Conservation (phyloP, 164 flowering plant genomes). For the Protea cynaroides region DNA sequence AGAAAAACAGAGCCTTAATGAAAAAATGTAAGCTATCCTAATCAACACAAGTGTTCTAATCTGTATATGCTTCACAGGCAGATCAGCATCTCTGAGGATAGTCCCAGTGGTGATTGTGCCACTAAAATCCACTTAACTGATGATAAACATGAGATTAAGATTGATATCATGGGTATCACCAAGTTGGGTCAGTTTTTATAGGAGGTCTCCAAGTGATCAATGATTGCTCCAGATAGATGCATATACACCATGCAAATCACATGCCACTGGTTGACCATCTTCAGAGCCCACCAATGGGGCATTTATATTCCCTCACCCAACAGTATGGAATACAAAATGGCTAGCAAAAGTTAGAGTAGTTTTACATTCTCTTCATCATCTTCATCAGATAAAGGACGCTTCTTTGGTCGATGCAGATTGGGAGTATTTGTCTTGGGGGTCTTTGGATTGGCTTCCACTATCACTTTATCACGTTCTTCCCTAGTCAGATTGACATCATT, state of each 20-base stretch:
- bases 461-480: constrained; percentile 21
- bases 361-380: constrained; percentile 19
- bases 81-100: background rate
- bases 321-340: background rate
- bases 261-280: background rate
- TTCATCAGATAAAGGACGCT: constrained; percentile 8
- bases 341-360: constrained; percentile 22
- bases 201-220: background rate
- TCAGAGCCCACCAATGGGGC: background rate
- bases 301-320: background rate
- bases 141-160: background rate
- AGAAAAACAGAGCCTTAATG: no score
- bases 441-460: constrained; percentile 17
- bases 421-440: constrained; percentile 28
- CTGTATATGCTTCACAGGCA: background rate
- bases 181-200: background rate
- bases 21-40: no score
- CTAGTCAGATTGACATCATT: background rate
- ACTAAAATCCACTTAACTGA: background rate
- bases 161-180: no score
- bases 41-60: background rate
- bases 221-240: background rate
- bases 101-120: background rate
- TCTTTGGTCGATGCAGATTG: constrained; percentile 18
- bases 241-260: background rate